Conservation (phyloP, 2,329 filamentous ascomycete genomes). For the Xylaria sp. region DNA sequence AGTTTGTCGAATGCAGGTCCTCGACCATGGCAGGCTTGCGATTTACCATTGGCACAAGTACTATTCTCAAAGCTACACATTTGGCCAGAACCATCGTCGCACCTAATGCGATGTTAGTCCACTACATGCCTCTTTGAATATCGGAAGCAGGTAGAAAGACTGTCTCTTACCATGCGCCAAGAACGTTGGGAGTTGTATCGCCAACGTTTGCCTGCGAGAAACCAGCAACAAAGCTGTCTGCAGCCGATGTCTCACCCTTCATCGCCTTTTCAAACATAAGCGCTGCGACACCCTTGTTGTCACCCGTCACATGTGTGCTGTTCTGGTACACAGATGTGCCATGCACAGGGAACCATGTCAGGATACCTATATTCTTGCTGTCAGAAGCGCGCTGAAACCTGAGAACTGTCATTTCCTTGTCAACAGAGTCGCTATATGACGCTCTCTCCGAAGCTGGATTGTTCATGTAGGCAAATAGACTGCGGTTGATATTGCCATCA, state of each 20-base stretch:
- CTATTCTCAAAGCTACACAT: slow-evolving; percentile 70
- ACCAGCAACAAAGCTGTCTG: slow-evolving; percentile 71
- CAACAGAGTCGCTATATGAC: slow-evolving; percentile 36
- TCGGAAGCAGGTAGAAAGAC: not conserved
- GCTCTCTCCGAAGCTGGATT: slow-evolving; percentile 71
- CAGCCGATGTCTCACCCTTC: slow-evolving; percentile 45
- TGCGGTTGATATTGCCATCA: slow-evolving; percentile 77
- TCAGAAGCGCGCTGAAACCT: slow-evolving; percentile 68
- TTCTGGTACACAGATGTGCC: slow-evolving; percentile 86
- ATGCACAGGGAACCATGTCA: slow-evolving; percentile 89
- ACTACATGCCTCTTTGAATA: too few species aligned
- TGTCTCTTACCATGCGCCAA: slow-evolving; percentile 60
- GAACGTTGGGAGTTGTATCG: slow-evolving; percentile 78
- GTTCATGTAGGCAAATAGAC: slow-evolving; percentile 75
- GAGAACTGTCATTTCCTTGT: slow-evolving; percentile 74
- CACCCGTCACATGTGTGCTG: slow-evolving; percentile 81
- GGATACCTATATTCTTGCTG: slow-evolving; percentile 67
- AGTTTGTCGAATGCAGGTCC: slow-evolving; percentile 61
- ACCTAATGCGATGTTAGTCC: slow-evolving; percentile 35
- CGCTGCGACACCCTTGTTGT: slow-evolving; percentile 90
- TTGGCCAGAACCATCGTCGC: slow-evolving; percentile 71
- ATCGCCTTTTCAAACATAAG: slow-evolving; percentile 73
- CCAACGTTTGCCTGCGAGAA: slow-evolving; percentile 91
- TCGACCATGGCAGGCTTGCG: slow-evolving; percentile 55
- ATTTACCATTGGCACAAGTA: slow-evolving; percentile 65